Conservation (phyloP, 768 basidiomycete species). For the Suillus bovinus region DNA sequence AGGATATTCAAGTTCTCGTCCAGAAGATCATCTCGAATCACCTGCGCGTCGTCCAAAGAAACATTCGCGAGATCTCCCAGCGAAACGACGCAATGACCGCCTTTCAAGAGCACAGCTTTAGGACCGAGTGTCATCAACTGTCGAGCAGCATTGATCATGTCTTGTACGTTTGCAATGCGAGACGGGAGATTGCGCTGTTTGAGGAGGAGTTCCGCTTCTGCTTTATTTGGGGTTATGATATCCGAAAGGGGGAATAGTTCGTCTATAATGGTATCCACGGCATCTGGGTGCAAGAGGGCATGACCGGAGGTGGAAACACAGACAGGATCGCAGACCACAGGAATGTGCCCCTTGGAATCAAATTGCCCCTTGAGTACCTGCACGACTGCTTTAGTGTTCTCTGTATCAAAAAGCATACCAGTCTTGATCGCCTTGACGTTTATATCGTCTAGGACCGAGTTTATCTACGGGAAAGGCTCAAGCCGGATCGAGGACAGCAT, state of each 20-base stretch:
- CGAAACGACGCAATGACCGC: constrained; percentile 67
- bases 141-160: constrained; percentile 60
- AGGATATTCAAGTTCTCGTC: constrained; percentile 69
- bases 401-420: constrained; percentile 80
- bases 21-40: constrained; percentile 47
- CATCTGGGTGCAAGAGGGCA: constrained; percentile 65
- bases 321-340: constrained; percentile 85
- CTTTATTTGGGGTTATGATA: constrained; percentile 83
- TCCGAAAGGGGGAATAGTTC: constrained; percentile 72
- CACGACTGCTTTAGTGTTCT: constrained; percentile 52
- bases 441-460: constrained; percentile 71
- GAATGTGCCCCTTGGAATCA: constrained; percentile 35
- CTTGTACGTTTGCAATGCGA: constrained; percentile 47
- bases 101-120: constrained; percentile 74
- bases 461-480: constrained; percentile 46
- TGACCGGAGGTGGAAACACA: constrained; percentile 91
- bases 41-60: constrained; percentile 28
- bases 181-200: constrained; percentile 32
- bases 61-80: constrained; percentile 45
- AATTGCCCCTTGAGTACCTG: constrained; percentile 48
- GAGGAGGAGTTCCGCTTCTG: constrained; percentile 75
- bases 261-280: constrained; percentile 55
- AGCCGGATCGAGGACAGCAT: neutral
- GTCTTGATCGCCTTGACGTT: constrained; percentile 77
- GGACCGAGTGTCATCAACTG: constrained; percentile 50